Conservation (phyloP, 805 yeast genomes). For the Candida chilensis region DNA sequence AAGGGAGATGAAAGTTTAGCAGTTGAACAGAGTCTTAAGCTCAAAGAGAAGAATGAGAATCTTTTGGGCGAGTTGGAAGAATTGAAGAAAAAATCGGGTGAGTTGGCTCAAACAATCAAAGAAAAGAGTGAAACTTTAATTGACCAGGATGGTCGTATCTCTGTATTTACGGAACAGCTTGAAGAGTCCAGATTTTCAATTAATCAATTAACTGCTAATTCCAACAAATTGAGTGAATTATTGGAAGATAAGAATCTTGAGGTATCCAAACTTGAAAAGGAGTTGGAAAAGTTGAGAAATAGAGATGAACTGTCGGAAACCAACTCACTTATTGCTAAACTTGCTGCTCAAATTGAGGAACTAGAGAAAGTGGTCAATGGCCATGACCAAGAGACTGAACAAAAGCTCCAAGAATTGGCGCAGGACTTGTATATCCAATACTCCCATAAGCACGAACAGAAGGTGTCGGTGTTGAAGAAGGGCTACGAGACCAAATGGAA, state of each 20-base stretch:
- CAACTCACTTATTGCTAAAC: conserved; percentile 4
- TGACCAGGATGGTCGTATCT: conserved; percentile 6
- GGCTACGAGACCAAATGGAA: conserved; percentile 46
- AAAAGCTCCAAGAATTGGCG: conserved; percentile 51
- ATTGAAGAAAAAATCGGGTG: conserved; percentile 9
- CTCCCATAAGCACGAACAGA: conserved; percentile 68
- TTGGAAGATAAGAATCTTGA: conserved; percentile 4
- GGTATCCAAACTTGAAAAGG: conserved; percentile 2
- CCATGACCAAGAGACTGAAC: conserved; percentile 41
- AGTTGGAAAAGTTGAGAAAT: conserved; percentile 3
- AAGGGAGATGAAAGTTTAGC: no score
- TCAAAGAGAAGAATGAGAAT: no score
- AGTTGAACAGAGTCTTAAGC: no score
- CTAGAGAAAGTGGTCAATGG: conserved; percentile 15
- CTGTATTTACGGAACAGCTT: no score
- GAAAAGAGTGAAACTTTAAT: conserved; percentile 9
- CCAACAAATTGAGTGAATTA: conserved; percentile 8
- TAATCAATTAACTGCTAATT: no score
- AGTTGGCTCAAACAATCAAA: conserved; percentile 12
- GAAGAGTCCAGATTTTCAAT: no score
- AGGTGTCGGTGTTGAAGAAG: conserved; percentile 52
- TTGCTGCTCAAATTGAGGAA: conserved; percentile 8
- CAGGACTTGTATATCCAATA: conserved; percentile 67
- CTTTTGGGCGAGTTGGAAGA: no score
- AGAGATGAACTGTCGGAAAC: conserved; percentile 5